A percentile compares a stretch with the other conserved stretches of the same genome.
phyloP scores from a whole-genome alignment of 164 flowering plant genomes.

The Piper longum region DNA sequence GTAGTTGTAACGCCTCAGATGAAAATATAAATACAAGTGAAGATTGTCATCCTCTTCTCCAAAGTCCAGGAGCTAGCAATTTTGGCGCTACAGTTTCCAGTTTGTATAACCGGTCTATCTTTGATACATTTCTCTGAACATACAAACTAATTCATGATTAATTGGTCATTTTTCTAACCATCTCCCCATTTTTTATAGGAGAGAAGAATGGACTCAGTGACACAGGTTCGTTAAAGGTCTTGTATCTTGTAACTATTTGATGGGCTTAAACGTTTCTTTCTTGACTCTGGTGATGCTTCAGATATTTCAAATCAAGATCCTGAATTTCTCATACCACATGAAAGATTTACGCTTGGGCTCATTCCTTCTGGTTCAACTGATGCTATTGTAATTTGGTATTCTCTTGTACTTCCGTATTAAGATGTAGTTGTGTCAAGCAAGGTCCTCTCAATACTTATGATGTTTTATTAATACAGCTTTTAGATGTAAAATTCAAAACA shows the following conservation, averaged over 20 bases:
- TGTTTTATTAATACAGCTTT: too few species aligned
- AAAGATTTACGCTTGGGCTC: conserved; percentile 61
- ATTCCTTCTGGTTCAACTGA: conserved; percentile 99
- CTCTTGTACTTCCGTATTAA: conserved; percentile 7
- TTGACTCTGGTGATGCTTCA: background rate
- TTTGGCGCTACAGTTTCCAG: conserved; percentile 20
- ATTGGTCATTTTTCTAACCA: conserved; percentile 6
- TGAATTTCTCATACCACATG: conserved; percentile 32
- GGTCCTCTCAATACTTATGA: too few species aligned
- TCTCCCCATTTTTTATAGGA: conserved; percentile 24
- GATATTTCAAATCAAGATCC: conserved; percentile 6
- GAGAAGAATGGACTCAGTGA: conserved; percentile 16
- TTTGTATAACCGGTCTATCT: conserved; percentile 17
- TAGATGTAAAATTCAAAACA: too few species aligned
- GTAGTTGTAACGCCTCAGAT: conserved; percentile 4
- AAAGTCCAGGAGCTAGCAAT: conserved; percentile 15
- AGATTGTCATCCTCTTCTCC: conserved; percentile 42
- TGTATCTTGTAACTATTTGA: background rate
- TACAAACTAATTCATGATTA: conserved; percentile 8
- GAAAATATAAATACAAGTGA: conserved; percentile 20
- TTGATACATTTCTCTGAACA: background rate
- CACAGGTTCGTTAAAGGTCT: conserved; percentile 27
- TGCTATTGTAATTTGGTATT: conserved; percentile 87
- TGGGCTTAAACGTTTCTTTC: too few species aligned
- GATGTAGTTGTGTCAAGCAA: background rate